These are phyloP conservation scores for Yamadazyma sp. DNA, from an alignment of 805 yeast genomes.

Conservation along the genomic window DNA sequence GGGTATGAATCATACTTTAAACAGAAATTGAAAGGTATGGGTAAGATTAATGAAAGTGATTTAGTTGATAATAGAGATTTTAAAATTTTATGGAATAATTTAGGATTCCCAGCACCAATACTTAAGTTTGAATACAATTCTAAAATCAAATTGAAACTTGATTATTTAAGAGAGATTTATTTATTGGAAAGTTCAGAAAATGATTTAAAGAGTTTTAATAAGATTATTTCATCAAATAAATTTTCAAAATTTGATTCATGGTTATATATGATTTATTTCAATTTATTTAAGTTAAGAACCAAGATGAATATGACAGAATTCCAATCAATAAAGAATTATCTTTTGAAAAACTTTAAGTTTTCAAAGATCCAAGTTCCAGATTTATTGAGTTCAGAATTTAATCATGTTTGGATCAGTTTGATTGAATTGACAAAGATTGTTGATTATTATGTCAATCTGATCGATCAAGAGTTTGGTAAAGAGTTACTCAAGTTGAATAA, in stretches of 20 bases:
- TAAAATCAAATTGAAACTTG: constrained; percentile 17
- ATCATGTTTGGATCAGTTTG: constrained; percentile 11
- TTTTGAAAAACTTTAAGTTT: constrained; percentile 30
- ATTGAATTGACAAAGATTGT: constrained; percentile 14
- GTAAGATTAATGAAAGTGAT: constrained; percentile 9
- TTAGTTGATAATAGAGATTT: constrained; percentile 59
- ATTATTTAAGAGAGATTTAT: constrained; percentile 22
- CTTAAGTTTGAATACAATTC: constrained; percentile 22
- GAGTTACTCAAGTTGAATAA: constrained; percentile 10
- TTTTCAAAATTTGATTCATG: constrained; percentile 21
- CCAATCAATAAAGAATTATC: constrained; percentile 23
- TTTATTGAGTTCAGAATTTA: constrained; percentile 1
- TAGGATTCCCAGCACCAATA: constrained; percentile 21
- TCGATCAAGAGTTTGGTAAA: constrained; percentile 5
- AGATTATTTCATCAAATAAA: constrained; percentile 15
- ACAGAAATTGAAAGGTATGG: constrained; percentile 14
- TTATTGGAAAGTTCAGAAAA: constrained; percentile 21
- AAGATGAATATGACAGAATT: constrained; percentile 18
- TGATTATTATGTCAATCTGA: constrained; percentile 3
- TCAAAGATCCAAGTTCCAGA: constrained; percentile 21
- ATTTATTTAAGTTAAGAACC: constrained; percentile 20
- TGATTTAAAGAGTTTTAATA: constrained; percentile 24
- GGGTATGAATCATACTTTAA: constrained; percentile 27
- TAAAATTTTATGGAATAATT: constrained; percentile 49
- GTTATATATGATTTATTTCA: constrained; percentile 24